Base-by-base conservation (phyloP, 1,284 basidiomycete species). In the Golubevia sp. region DNA sequence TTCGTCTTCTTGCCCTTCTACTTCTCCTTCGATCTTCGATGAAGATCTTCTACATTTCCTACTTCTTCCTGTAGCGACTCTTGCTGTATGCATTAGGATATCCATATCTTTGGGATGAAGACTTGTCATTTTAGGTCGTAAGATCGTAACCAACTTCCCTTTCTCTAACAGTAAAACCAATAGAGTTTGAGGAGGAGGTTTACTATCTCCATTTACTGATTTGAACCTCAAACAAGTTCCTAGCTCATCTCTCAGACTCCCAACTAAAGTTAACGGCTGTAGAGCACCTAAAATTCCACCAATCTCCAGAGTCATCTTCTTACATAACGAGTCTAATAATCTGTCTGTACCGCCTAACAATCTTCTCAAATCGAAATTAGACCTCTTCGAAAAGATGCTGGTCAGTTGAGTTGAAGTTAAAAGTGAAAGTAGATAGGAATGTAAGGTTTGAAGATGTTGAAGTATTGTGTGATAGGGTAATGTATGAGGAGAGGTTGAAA, bases 31-130 rank as follows among this genome's bases (percentile, higher is more conserved):
- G 30, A 11, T 34, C 11, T 34, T 34, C 30, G 11, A 34, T 5
- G 30, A 34, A 34, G 30, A 34, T 34, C 30, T 34, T 11, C 30
- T 34, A 34, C 30, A 11, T 34, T 34, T 34, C 11, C 30, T 34
- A 34, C 30, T 34, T 34, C 30, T 34, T 34, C 30, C 30, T 5
- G 30, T 34, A 34, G 30, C 30, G 4, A 34, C 11, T 11, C 30
- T 34, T 5, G 49, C 75, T 11, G 76, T 76, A 25, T 79, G 74
- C 21, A 72, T 66, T 25, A 82, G 57, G 34, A 81, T 60, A 4
- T 70, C 64, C n/a, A 78, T 62, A 38, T 82, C 80, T 30, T 67
- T 61, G 21, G 76, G 69, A 55, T 79, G 73, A 11, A 76, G 72
- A 7, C 65, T 62, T 25, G 79, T 75, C 55, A 68, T 72, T 24